These are phyloP conservation scores for Cercospora sesami DNA, from an alignment of 2,329 filamentous ascomycete genomes.

Conservation along the genomic window DNA sequence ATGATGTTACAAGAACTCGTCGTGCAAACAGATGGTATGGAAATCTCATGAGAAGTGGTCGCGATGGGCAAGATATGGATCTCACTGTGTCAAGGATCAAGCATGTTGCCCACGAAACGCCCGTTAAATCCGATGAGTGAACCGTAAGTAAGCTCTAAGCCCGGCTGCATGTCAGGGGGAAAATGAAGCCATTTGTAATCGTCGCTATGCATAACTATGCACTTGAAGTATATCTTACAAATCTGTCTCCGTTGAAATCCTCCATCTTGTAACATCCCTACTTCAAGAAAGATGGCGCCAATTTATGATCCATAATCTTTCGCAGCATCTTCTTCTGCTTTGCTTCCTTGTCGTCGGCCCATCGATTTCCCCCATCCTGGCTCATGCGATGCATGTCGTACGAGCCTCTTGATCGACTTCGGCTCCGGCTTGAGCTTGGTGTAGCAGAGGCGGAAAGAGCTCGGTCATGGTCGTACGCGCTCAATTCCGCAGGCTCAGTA, in stretches of 20 bases:
- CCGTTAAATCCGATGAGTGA: too few relatives aligned
- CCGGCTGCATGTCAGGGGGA: too few relatives aligned
- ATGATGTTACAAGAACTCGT: neutral
- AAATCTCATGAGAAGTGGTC: neutral
- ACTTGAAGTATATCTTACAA: neutral
- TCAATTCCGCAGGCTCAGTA: constrained; percentile 3
- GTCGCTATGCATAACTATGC: neutral
- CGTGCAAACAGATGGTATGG: too few relatives aligned
- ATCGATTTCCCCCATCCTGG: constrained; percentile 5
- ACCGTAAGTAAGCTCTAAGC: too few relatives aligned
- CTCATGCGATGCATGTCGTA: constrained; percentile 9
- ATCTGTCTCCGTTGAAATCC: neutral
- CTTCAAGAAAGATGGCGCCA: constrained; percentile 14
- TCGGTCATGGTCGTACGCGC: constrained; percentile 4
- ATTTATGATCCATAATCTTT: constrained; percentile 11
- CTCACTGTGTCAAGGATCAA: too few relatives aligned
- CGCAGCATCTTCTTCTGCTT: constrained; percentile 5
- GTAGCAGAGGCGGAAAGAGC: neutral
- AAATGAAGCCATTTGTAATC: neutral
- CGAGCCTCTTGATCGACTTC: constrained; percentile 5
- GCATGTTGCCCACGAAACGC: too few relatives aligned
- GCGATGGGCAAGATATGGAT: neutral
- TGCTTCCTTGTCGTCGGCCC: constrained; percentile 9
- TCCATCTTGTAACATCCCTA: neutral
- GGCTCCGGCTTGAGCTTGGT: constrained; percentile 3